A percentile compares a stretch with the other conserved stretches of the same genome.
phyloP scores from a whole-genome alignment of 768 basidiomycete genomes.

The Goffeauzyma gilvescens region DNA sequence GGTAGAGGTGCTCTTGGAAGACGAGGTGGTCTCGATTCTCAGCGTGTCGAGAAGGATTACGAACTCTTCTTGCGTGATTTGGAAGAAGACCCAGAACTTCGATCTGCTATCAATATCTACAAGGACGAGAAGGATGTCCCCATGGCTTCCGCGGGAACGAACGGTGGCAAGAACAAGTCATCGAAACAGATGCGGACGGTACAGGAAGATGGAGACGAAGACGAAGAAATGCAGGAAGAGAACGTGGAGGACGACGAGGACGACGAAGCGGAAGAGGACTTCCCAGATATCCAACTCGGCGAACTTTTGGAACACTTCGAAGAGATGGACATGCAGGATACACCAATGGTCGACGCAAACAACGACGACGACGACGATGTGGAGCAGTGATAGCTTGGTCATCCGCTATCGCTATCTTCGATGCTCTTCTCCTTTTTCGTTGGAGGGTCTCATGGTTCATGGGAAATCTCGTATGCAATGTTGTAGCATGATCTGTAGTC shows the following conservation, averaged over 20 bases:
- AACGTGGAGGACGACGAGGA: conserved; percentile 45
- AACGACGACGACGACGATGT: neutral
- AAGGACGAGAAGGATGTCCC: conserved; percentile 38
- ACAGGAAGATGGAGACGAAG: conserved; percentile 34
- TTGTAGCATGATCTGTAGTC: neutral
- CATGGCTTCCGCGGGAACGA: conserved; percentile 16
- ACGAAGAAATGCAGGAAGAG: conserved; percentile 28
- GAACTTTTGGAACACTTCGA: conserved; percentile 84
- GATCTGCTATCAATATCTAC: conserved; percentile 71
- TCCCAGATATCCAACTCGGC: conserved; percentile 67
- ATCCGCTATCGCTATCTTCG: too few relatives aligned
- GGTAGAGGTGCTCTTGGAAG: conserved; percentile 71
- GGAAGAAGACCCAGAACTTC: conserved; percentile 85
- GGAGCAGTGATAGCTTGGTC: neutral
- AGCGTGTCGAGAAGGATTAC: conserved; percentile 90
- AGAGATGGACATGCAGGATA: conserved; percentile 57
- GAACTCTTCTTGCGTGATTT: conserved; percentile 84
- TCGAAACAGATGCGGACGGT: conserved; percentile 43
- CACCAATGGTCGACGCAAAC: conserved; percentile 10
- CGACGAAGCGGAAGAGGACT: conserved; percentile 55
- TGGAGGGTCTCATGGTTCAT: too few relatives aligned
- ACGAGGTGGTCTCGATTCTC: conserved; percentile 71
- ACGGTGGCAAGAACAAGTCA: conserved; percentile 34
- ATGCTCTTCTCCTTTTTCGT: too few relatives aligned
- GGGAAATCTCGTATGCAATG: neutral